Percentiles rank a stretch among this genome's conserved stretches.
phyloP scores from a whole-genome alignment of 2,329 filamentous ascomycete species.

The Ascochyta pisi region DNA sequence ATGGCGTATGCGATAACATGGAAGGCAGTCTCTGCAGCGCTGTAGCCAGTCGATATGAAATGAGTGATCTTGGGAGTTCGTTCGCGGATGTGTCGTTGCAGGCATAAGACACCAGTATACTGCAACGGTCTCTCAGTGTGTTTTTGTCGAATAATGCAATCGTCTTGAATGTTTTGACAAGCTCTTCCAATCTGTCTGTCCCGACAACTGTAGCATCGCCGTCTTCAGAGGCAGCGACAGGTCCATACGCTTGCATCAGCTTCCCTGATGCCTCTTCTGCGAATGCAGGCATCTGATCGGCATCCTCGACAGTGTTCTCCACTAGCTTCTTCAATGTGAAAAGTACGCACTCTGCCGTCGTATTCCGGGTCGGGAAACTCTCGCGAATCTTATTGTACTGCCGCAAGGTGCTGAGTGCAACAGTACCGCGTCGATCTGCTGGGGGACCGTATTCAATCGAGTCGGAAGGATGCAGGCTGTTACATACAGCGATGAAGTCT shows the following conservation, averaged over 20 bases:
- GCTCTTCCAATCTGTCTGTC: constrained; percentile 5
- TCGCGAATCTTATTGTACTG: constrained; percentile 26
- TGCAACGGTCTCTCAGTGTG: constrained; percentile 41
- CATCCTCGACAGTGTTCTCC: constrained; percentile 39
- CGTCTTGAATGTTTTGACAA: constrained; percentile 31
- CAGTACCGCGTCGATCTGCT: constrained; percentile 52
- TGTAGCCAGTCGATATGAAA: constrained; percentile 40
- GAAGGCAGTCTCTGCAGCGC: constrained; percentile 27
- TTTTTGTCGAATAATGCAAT: constrained; percentile 33
- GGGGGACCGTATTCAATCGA: constrained; percentile 63
- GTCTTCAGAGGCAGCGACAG: neutral
- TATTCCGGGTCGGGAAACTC: constrained; percentile 26
- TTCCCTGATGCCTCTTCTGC: constrained; percentile 32
- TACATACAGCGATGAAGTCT: constrained; percentile 57
- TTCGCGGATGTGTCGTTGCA: constrained; percentile 27
- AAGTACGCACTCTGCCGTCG: constrained; percentile 42
- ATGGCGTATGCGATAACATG: constrained; percentile 23
- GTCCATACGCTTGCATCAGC: constrained; percentile 28
- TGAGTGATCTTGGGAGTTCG: constrained; percentile 34
- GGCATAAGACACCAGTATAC: constrained; percentile 38
- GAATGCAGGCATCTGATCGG: constrained; percentile 29
- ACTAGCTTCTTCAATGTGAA: constrained; percentile 46
- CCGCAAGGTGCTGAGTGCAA: constrained; percentile 41
- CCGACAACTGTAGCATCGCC: neutral
- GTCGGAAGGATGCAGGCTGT: constrained; percentile 63